Percentiles rank a stretch among this genome's conserved stretches.
Evolutionary conservation across 768 basidiomycete genomes (phyloP).

Genomic region (Tulasnella calospora): DNA sequence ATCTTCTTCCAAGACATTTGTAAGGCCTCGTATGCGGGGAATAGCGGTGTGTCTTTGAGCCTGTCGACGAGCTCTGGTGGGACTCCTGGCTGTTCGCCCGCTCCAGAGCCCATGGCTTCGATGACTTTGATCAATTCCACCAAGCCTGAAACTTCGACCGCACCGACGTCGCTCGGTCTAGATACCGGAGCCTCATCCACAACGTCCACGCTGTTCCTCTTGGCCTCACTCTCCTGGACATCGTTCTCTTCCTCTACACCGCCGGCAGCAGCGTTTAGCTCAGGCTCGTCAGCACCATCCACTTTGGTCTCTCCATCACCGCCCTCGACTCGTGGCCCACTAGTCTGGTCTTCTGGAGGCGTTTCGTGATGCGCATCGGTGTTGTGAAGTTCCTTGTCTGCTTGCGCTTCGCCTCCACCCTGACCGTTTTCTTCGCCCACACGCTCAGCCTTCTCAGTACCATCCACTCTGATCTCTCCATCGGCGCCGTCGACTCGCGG

Average conservation of each 20-base stretch:
- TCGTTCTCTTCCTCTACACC: neutral
- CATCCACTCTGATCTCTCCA: too few species aligned
- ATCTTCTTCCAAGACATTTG: neutral
- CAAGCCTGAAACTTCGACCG: neutral
- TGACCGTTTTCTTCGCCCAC: too few species aligned
- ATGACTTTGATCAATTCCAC: neutral
- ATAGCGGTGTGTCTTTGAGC: neutral
- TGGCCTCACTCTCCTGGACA: neutral
- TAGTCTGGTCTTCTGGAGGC: too few species aligned
- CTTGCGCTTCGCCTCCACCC: too few species aligned
- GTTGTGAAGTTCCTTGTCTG: too few species aligned
- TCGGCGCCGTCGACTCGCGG: too few species aligned
- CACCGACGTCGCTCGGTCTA: neutral
- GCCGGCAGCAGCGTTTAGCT: neutral
- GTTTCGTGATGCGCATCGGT: too few species aligned
- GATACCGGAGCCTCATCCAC: too few species aligned
- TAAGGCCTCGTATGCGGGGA: neutral
- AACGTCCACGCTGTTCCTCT: neutral
- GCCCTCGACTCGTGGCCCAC: too few species aligned
- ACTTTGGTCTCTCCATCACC: neutral
- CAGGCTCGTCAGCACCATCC: neutral
- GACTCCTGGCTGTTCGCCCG: neutral
- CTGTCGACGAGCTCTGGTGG: neutral
- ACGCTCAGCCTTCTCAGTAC: too few species aligned
- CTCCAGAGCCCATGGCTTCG: neutral